phyloP scores from a whole-genome alignment of 345 rosid genomes.

The Fremontodendron californicum region DNA sequence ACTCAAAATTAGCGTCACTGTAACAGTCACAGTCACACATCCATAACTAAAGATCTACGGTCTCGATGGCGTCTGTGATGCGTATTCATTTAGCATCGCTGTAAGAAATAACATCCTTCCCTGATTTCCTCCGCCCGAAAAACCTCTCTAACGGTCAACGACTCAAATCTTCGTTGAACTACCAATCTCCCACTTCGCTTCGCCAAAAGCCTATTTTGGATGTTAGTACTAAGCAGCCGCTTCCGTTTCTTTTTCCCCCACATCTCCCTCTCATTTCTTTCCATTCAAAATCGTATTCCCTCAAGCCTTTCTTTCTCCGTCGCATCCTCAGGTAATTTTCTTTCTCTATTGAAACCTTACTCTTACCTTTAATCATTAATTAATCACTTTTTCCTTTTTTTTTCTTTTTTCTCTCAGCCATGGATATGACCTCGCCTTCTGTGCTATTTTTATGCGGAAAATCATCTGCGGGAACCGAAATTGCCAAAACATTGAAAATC shows the following conservation, averaged over 20 bases:
- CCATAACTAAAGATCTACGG: background rate
- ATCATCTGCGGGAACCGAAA: constrained; percentile 49
- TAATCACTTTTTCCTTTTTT: background rate
- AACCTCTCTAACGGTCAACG: background rate
- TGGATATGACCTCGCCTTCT: constrained; percentile 49
- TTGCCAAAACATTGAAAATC: constrained; percentile 44
- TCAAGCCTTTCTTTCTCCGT: constrained; percentile 5
- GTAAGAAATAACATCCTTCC: background rate
- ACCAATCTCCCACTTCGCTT: background rate
- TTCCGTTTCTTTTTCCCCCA: constrained; percentile 15
- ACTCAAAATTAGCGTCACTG: background rate
- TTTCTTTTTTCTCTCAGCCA: constrained; percentile 28
- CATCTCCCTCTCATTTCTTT: constrained; percentile 5
- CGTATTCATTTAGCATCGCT: background rate
- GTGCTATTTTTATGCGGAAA: constrained; percentile 60
- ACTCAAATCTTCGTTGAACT: background rate
- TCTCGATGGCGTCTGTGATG: constrained; percentile 4
- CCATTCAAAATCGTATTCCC: background rate
- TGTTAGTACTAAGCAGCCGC: constrained; percentile 5
- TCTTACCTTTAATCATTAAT: background rate
- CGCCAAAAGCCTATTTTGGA: background rate
- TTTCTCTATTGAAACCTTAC: background rate
- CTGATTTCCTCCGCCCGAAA: constrained; percentile 4
- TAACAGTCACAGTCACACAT: background rate
- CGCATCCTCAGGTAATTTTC: constrained; percentile 7